Base-by-base conservation (phyloP, 1,139 yeast species). In the Geotrichum aggregatum region DNA sequence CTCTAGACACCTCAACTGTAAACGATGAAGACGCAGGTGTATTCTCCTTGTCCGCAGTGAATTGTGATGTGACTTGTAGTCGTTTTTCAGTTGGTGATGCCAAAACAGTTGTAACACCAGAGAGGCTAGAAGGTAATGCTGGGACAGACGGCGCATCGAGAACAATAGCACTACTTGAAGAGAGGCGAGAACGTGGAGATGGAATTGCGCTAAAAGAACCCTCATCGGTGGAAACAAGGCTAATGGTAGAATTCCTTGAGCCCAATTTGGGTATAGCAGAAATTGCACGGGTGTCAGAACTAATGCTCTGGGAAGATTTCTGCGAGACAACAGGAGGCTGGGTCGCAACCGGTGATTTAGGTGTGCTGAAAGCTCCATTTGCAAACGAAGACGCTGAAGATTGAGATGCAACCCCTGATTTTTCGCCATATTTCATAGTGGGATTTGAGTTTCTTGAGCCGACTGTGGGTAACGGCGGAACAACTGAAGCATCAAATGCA, bases 1-100 rank as follows among this genome's bases (percentile, higher is more conserved):
- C 18, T 14, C 19, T 18, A 7, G 38, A 14, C 21, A 21, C 39
- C 14, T 5, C 11, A 8, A 16, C 39, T 4, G 46, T 14, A 11
- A 46, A 35, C 3, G 47, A 26, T 3, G 42, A 13, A 10, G 49
- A 31, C 18, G 36, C 41, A 22, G 42, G 42, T 39, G 31, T 45
- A 18, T 10, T 35, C 34, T 5, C 28, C 7, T 2, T 30, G 28
- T 14, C 28, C 24, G 22, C 21, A 33, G n/a, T 24, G 34, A 30
- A 21, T 41, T 21, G 28, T 34, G 11, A 24, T 21, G 10, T 22
- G 24, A 6, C 7, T 24, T 5, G 28, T 5, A 8, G 8, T 24
- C 8, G 28, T 24, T 24, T 24, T 24, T 24, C 28, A 24, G 8
- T 8, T 24, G 28, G 28, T 5, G 28, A 24, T 5, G 28, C 28